Base-by-base conservation (phyloP, 1,284 basidiomycete genomes). In the Cryptococcus sp. region DNA sequence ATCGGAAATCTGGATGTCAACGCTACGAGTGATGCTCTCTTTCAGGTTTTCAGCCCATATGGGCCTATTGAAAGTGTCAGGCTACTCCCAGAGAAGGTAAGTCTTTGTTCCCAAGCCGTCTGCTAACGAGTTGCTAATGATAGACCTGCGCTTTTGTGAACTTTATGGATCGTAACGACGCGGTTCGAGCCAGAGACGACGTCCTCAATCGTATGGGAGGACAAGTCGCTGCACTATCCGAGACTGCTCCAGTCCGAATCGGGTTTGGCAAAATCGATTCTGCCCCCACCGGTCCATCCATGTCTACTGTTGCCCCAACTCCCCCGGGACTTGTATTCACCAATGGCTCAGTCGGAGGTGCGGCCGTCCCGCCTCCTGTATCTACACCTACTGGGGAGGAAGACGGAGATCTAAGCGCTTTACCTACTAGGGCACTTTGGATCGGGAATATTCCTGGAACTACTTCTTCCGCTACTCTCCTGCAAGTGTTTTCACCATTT, bases 141-240 rank as follows among this genome's bases (percentile, higher is more conserved):
- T 41, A 94, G 91, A 92, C 94, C 70, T 98, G 96, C 70, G 94
- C 93, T 9, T 98, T 98, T 72, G 92, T 98, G 73, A 98, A 98
- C 75, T 98, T 94, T 70, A 88, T 96, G 50, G 93, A 96, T 62
- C 86, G 91, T 67, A 82, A 84, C 1, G 94, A 98, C 74, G 96
- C 94, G 18, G 85, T 98, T 55, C 85, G 88, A 52, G 94, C 94
- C 5, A 91, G 94, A 67, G 94, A 98, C 39, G 96, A 98, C 71
- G 90, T 98, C 18, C 80, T 96, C 48, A 96, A 93, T 68, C 85
- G 93, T 28, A 83, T 97, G 36, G 90, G 90, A 36, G 93, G 93
- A 4, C 89, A 92, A 59, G 91, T 97, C 59, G 59, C 77, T 3
- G 87, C 89, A 50, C 88, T 92, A 82, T 87, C 88, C 11, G 91